Base-by-base conservation (phyloP, 805 yeast genomes). In the Starmerella stigmatis region DNA sequence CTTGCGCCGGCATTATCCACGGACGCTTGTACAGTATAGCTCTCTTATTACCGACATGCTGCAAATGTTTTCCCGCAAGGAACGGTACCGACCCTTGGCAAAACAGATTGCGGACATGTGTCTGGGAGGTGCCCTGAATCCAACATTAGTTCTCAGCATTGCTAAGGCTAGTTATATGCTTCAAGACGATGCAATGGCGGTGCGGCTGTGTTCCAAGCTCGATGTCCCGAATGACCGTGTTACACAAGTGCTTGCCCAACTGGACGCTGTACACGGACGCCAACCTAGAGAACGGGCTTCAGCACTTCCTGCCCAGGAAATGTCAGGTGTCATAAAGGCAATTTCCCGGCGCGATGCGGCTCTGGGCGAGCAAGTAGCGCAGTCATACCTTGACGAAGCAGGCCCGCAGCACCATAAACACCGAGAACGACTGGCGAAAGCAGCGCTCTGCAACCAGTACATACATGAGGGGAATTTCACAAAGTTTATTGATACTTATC, bases 231-330 rank as follows among this genome's bases (percentile, higher is more conserved):
- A 22, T 21, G 13, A 32, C 11, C 23, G 11, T 20, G 16, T 41
- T 6, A 32, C 15, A 15, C 33, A 36, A 12, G 44, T 32, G 17
- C 22, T 35, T 3, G 29, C 26, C 30, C 51, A 44, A 29, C 36
- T 47, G 4, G 35, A 44, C 11, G 44, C 42, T 10, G 22, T 16
- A 13, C 26, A 12, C 5, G 38, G 40, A 6, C 21, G 37, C 21
- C 20, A 13, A 30, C 20, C 31, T 10, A 17, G 44, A 5, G 3
- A 33, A 17, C 19, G 12, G 12, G 30, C 20, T 15, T 17, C 39
- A 3, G 3, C 78, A 76, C 49, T 72, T 54, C 26, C 44, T n/a
- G 37, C 46, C 9, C 45, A 47, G 15, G 55, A 54, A 31, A 15
- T 45, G 29, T n/a, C 48, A 36, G 44, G 47, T 3, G 20, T 51